Evolutionary conservation across 371 early-diverging fungal species (phyloP).

Genomic region (Thermomucor indicae-seudaticae): DNA sequence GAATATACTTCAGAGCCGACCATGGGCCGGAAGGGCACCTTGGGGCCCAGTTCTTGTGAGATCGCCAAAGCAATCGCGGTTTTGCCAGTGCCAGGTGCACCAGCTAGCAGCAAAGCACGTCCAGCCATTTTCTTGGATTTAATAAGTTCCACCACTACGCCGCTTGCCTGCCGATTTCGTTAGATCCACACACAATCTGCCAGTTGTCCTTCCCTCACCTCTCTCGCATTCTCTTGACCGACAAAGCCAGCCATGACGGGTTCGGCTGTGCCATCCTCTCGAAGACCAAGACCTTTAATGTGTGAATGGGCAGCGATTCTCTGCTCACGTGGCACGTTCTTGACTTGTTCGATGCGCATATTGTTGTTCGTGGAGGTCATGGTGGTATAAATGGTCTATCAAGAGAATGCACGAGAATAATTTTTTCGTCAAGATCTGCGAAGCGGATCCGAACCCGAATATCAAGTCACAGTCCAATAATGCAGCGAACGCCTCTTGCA

Average conservation of each 20-base stretch:
- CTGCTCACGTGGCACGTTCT: slow-evolving; percentile 79
- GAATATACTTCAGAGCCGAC: slow-evolving; percentile 98
- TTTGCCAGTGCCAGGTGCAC: slow-evolving; percentile 97
- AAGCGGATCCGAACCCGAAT: too few relatives aligned
- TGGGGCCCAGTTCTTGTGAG: slow-evolving; percentile 94
- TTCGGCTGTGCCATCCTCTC: slow-evolving; percentile 85
- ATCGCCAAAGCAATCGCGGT: slow-evolving; percentile 92
- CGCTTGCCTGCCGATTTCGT: slow-evolving; percentile 66
- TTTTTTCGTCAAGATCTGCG: too few relatives aligned
- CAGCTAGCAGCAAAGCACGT: slow-evolving; percentile 93
- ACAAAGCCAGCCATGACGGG: slow-evolving; percentile 91
- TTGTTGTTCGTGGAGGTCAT: slow-evolving; percentile 17
- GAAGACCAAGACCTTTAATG: slow-evolving; percentile 83
- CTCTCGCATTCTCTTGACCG: slow-evolving; percentile 93
- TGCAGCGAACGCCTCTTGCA: too few relatives aligned
- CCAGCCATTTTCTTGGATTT: slow-evolving; percentile 96
- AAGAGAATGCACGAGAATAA: not conserved
- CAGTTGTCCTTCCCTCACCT: slow-evolving; percentile 53
- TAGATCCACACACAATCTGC: not conserved
- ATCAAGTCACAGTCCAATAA: too few relatives aligned
- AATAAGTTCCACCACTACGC: slow-evolving; percentile 92
- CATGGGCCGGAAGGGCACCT: slow-evolving; percentile 98
- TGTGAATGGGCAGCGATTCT: slow-evolving; percentile 97
- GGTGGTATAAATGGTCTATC: too few relatives aligned
- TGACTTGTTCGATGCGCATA: slow-evolving; percentile 86